Conservation (phyloP, 164 flowering plant genomes). For the Berberis thunbergii region DNA sequence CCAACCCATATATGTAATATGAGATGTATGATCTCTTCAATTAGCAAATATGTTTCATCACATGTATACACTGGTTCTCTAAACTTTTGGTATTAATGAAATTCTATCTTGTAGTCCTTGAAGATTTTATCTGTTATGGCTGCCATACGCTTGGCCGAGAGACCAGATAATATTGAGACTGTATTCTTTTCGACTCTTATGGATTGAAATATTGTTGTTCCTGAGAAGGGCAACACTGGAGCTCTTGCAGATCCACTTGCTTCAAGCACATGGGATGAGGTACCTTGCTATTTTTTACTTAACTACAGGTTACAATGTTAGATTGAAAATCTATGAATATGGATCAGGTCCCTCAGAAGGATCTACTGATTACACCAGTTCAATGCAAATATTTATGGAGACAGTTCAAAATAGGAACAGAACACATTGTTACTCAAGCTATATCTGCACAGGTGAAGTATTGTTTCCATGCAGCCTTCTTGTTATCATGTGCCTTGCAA, state of each 20-base stretch:
- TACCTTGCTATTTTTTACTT: slow-evolving; percentile 7
- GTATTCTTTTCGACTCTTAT: slow-evolving; percentile 33
- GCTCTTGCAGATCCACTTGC: slow-evolving; percentile 52
- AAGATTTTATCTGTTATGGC: slow-evolving; percentile 55
- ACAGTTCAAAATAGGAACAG: slow-evolving; percentile 59
- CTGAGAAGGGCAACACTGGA: slow-evolving; percentile 17
- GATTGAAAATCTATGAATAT: not conserved
- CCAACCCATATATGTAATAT: no score
- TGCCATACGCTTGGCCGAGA: slow-evolving; percentile 55
- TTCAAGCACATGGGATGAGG: slow-evolving; percentile 83
- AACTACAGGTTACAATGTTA: not conserved
- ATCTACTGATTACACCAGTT: slow-evolving; percentile 57
- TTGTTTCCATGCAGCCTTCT: not conserved
- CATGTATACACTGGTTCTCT: no score
- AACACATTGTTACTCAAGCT: slow-evolving; percentile 58
- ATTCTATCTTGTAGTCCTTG: slow-evolving; percentile 32
- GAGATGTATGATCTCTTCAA: no score
- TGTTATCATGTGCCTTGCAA: not conserved
- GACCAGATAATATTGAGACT: slow-evolving; percentile 42
- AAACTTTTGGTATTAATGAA: no score
- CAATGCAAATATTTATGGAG: slow-evolving; percentile 76
- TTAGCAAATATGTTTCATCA: no score
- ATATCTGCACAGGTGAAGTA: slow-evolving; percentile 52
- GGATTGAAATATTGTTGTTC: slow-evolving; percentile 21
- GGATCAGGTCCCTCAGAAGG: slow-evolving; percentile 36